A percentile compares a stretch with the other conserved stretches of the same genome.
Evolutionary conservation across 371 early-diverging fungal species (phyloP).

Genomic region (Mortierella sp.): DNA sequence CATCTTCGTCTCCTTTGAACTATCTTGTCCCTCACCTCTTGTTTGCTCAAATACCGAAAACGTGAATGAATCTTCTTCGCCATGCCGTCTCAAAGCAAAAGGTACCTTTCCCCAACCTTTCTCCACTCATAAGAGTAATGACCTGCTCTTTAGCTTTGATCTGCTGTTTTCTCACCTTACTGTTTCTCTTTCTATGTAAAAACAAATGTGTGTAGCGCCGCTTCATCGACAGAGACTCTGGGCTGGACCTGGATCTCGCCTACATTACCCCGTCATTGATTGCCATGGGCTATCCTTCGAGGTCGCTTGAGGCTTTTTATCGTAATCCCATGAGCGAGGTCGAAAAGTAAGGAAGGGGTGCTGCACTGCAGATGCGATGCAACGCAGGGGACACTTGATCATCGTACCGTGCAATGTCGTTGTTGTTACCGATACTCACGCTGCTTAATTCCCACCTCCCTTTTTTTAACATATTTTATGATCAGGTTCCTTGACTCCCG

Average conservation of each 20-base stretch:
- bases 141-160: background rate
- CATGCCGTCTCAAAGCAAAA: conserved; percentile 53
- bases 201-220: too few relatives aligned
- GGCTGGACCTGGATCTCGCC: conserved; percentile 74
- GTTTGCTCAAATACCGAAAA: background rate
- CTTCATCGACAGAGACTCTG: conserved; percentile 56
- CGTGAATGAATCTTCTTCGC: conserved; percentile 49
- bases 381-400: too few relatives aligned
- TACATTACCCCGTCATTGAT: conserved; percentile 74
- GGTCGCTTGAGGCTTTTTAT: conserved; percentile 72
- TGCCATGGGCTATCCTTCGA: conserved; percentile 79
- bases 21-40: background rate
- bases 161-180: background rate
- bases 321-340: conserved; percentile 71
- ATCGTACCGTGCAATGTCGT: background rate
- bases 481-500: conserved; percentile 68
- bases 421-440: background rate
- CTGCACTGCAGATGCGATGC: too few relatives aligned
- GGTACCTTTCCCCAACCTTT: conserved; percentile 10
- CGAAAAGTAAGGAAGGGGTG: conserved; percentile 62
- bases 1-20: background rate
- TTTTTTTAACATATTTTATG: background rate
- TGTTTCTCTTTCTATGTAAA: too few relatives aligned
- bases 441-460: background rate
- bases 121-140: too few relatives aligned